Evolutionary conservation across 2,329 filamentous ascomycete species (phyloP).

Genomic region (Pseudocercospora cruenta): DNA sequence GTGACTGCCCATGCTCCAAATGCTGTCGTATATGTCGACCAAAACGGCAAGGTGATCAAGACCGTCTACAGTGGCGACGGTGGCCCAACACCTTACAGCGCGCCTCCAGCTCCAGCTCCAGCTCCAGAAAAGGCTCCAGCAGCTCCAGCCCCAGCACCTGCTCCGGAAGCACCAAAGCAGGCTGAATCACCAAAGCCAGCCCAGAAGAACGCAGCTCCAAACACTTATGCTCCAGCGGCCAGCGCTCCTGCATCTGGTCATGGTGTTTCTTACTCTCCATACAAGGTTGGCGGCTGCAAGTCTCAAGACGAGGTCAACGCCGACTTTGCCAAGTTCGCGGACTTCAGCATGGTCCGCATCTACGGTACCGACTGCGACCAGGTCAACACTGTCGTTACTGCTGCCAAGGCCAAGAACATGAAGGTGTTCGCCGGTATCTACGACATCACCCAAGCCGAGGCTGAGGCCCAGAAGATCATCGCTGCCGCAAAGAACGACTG

Average conservation of each 20-base stretch:
- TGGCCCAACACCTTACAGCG: conserved; percentile 3
- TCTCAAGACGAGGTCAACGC: conserved; percentile 61
- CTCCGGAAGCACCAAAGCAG: conserved; percentile 18
- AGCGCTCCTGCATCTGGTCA: conserved; percentile 36
- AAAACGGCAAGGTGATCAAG: conserved; percentile 55
- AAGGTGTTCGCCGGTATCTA: conserved; percentile 77
- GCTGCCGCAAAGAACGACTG: conserved; percentile 66
- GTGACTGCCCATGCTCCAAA: conserved; percentile 53
- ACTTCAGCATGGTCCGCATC: conserved; percentile 69
- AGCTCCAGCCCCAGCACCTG: conserved; percentile 21
- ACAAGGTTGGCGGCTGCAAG: conserved; percentile 67
- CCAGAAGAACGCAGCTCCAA: not conserved
- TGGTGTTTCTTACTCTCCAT: conserved; percentile 64
- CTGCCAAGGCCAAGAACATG: conserved; percentile 66
- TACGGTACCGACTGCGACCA: conserved; percentile 83
- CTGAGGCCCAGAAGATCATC: conserved; percentile 65
- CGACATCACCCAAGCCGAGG: conserved; percentile 59
- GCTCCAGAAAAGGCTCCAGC: conserved; percentile 20
- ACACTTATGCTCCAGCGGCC: conserved; percentile 4
- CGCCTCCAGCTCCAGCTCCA: conserved; percentile 15
- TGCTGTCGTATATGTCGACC: conserved; percentile 64
- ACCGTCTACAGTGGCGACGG: not conserved
- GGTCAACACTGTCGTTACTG: conserved; percentile 63
- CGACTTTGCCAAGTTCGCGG: conserved; percentile 65
- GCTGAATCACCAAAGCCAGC: conserved; percentile 10